Base-by-base conservation (phyloP, 1,139 yeast species). In the Blastobotrys apis region DNA sequence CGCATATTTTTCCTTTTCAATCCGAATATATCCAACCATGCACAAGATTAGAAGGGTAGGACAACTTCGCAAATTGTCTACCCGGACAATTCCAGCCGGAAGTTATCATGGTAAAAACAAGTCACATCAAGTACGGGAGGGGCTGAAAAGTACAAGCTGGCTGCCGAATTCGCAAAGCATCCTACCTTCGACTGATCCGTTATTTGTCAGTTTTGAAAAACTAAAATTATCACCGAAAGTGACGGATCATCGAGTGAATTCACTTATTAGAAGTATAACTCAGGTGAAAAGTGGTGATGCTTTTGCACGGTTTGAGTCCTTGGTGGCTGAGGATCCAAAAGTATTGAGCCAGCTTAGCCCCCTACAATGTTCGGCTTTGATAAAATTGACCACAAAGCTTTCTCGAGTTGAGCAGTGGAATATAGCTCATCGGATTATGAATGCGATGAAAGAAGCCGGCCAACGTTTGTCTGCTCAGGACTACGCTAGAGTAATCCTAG, bases 401-500 rank as follows among this genome's bases (percentile, higher is more conserved):
- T 25, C 15, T 17, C 29, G 12, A 16, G 21, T 15, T 5, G 22
- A 21, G 3, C 13, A 25, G 22, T 45, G 44, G 44, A 26, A 27
- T 3, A 21, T 34, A 17, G 8, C 36, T 4, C 29, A 33, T 19
- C 17, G 27, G 17, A 21, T 53, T 13, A 47, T 48, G 4, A 21
- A 26, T 21, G 52, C 54, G 4, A 54, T 60, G 53, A 37, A 47
- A 6, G 43, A 46, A 6, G 47, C 53, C 1, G 62, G 58, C 3
- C 49, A 48, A 26, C 36, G 32, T 19, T 51, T 59, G 10, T 45
- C 48, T 3, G 47, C 64, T 2, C 37, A 34, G 13, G 66, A 62
- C 42, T 61, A 57, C 40, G 49, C 61, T 1, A 39, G 37, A 6
- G 41, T 64, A 27, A 59, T 65, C 25, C 54, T 55, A 17, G 48